Percentiles rank a stretch among this genome's conserved stretches.
These are phyloP conservation scores for Phtheirospermum japonicum DNA, from an alignment of 257 asterid genomes.

Conservation along the genomic window DNA sequence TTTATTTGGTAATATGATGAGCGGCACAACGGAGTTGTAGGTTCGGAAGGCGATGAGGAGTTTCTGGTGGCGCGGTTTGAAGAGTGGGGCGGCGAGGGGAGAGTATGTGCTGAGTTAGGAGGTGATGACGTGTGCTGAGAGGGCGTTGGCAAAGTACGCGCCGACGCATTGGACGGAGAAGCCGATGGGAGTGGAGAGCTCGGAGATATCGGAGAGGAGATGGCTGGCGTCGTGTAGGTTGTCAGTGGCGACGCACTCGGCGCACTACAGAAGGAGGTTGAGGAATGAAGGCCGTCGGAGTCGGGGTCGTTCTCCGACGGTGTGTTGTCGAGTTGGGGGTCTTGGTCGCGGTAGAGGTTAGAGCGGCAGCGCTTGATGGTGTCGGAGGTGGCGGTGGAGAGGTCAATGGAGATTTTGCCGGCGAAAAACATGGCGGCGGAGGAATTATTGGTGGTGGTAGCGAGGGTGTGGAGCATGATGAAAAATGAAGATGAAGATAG, in stretches of 20 bases:
- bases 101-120: constrained; percentile 63
- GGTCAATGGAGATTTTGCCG: constrained; percentile 56
- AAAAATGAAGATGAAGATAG: neutral
- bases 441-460: constrained; percentile 33
- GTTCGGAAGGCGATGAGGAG: constrained; percentile 71
- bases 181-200: constrained; percentile 88
- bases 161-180: constrained; percentile 91
- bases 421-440: constrained; percentile 42
- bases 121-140: constrained; percentile 63
- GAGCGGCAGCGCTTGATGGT: constrained; percentile 44
- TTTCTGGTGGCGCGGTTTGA: no score
- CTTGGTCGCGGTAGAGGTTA: constrained; percentile 29
- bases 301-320: constrained; percentile 22
- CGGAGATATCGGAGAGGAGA: constrained; percentile 71
- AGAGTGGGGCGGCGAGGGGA: constrained; percentile 45
- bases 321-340: constrained; percentile 27
- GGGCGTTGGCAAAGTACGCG: no score
- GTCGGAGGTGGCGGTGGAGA: constrained; percentile 22
- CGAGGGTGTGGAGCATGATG: constrained; percentile 44
- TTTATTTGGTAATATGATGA: constrained; percentile 80
- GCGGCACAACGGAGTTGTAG: constrained; percentile 71
- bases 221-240: constrained; percentile 64
- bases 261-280: constrained; percentile 74
- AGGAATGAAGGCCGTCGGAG: constrained; percentile 65
- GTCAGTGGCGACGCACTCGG: constrained; percentile 79